phyloP scores from a whole-genome alignment of 345 rosid species.

The Euphorbia pulcherrima region DNA sequence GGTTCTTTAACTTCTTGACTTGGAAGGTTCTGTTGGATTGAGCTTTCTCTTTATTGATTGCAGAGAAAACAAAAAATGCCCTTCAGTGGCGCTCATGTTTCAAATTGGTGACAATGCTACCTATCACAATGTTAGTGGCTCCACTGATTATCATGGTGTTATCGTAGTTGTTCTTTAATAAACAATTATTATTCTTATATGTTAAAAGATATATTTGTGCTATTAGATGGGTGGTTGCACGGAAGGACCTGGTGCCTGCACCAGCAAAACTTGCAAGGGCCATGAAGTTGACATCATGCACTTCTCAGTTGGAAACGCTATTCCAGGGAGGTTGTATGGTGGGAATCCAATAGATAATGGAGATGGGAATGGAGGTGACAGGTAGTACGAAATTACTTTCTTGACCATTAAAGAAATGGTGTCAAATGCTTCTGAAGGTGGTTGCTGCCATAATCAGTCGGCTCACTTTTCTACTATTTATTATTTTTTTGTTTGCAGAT shows the following conservation, averaged over 20 bases:
- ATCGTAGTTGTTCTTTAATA: neutral
- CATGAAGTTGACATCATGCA: slow-evolving; percentile 99
- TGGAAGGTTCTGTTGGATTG: slow-evolving; percentile 12
- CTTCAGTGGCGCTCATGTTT: slow-evolving; percentile 93
- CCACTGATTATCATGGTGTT: neutral
- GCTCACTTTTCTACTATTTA: neutral
- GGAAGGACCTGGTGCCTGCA: slow-evolving; percentile 62
- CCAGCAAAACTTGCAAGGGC: slow-evolving; percentile 84
- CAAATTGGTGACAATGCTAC: slow-evolving; percentile 81
- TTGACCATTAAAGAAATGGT: neutral
- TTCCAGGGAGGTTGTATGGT: slow-evolving; percentile 95
- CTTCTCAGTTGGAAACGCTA: slow-evolving; percentile 91
- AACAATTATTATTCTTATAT: neutral
- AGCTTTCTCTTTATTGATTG: slow-evolving; percentile 23
- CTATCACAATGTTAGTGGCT: slow-evolving; percentile 66
- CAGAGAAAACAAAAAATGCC: slow-evolving; percentile 72
- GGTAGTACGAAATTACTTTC: slow-evolving; percentile 38
- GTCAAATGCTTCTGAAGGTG: neutral
- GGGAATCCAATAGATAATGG: slow-evolving; percentile 70
- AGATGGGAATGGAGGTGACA: slow-evolving; percentile 90
- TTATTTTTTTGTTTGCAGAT: slow-evolving; percentile 40
- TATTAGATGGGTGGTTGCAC: slow-evolving; percentile 92
- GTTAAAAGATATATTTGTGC: slow-evolving; percentile 8
- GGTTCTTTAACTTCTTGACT: slow-evolving; percentile 18
- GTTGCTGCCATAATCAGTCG: neutral